Evolutionary conservation across 305 asterid genomes (phyloP).

Genomic region (Solanum hybrid): DNA sequence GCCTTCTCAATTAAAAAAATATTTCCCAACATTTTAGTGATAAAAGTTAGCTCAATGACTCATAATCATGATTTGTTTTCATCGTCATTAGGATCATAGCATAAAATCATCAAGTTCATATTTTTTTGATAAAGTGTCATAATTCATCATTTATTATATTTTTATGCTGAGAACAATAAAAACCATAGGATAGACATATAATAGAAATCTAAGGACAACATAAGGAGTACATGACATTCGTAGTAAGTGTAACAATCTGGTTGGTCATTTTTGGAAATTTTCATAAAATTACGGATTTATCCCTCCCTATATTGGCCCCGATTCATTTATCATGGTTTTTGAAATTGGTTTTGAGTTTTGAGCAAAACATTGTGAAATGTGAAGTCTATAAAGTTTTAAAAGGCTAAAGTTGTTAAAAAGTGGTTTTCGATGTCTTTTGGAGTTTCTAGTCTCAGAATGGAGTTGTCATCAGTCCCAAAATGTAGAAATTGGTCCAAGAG

Average conservation of each 20-base stretch:
- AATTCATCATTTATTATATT: neutral
- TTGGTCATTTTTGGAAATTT: too few species aligned
- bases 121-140: neutral
- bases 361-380: neutral
- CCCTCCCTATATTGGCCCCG: neutral
- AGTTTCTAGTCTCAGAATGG: neutral
- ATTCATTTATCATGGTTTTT: too few species aligned
- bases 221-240: neutral
- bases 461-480: neutral
- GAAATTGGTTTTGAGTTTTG: neutral
- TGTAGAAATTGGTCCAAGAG: neutral
- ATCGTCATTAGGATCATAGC: neutral
- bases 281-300: too few species aligned
- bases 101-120: neutral
- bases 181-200: neutral
- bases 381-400: neutral
- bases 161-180: neutral
- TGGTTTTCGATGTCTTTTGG: neutral
- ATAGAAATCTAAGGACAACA: neutral
- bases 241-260: neutral
- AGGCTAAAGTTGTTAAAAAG: neutral
- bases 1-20: neutral
- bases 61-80: neutral
- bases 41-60: neutral
- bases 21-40: neutral